Conservation (phyloP, 2,329 filamentous ascomycete species). For the Nakataea oryzae region DNA sequence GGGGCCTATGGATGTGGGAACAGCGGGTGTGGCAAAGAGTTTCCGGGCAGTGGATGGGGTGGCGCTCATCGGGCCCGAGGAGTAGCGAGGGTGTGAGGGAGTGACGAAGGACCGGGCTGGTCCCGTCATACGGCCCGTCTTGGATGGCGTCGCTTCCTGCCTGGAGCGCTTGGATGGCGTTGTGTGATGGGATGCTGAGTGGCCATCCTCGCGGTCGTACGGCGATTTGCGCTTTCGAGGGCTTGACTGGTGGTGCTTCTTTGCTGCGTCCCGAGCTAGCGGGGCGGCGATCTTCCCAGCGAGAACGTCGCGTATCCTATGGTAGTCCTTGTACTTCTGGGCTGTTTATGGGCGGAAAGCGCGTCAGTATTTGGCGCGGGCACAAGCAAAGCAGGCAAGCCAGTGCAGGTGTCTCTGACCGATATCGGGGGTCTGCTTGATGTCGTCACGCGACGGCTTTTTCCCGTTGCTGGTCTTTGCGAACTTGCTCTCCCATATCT, state of each 20-base stretch:
- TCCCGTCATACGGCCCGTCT: slow-evolving; percentile 12
- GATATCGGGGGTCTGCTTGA: slow-evolving; percentile 62
- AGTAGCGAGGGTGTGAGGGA: slow-evolving; percentile 11
- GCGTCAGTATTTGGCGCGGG: not conserved
- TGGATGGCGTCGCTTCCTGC: slow-evolving; percentile 35
- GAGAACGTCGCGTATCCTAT: slow-evolving; percentile 50
- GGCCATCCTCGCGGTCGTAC: slow-evolving; percentile 12
- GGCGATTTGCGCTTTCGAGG: slow-evolving; percentile 29
- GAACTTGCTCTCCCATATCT: slow-evolving; percentile 65
- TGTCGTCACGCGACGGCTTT: slow-evolving; percentile 65
- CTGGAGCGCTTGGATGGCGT: slow-evolving; percentile 43
- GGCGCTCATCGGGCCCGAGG: slow-evolving; percentile 24
- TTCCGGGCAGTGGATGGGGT: slow-evolving; percentile 48
- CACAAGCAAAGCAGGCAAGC: not conserved
- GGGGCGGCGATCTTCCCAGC: slow-evolving; percentile 36
- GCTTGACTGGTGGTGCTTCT: slow-evolving; percentile 21
- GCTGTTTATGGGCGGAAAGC: slow-evolving; percentile 29
- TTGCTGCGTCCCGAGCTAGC: slow-evolving; percentile 9
- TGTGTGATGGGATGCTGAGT: not conserved
- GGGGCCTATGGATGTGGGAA: slow-evolving; percentile 57
- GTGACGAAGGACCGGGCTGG: slow-evolving; percentile 9
- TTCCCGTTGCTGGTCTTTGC: slow-evolving; percentile 48
- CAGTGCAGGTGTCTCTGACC: slow-evolving; percentile 35
- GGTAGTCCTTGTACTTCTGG: slow-evolving; percentile 68
- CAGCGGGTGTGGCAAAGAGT: slow-evolving; percentile 44